phyloP scores from a whole-genome alignment of 768 basidiomycete genomes.

The Mycena sanguinolenta region DNA sequence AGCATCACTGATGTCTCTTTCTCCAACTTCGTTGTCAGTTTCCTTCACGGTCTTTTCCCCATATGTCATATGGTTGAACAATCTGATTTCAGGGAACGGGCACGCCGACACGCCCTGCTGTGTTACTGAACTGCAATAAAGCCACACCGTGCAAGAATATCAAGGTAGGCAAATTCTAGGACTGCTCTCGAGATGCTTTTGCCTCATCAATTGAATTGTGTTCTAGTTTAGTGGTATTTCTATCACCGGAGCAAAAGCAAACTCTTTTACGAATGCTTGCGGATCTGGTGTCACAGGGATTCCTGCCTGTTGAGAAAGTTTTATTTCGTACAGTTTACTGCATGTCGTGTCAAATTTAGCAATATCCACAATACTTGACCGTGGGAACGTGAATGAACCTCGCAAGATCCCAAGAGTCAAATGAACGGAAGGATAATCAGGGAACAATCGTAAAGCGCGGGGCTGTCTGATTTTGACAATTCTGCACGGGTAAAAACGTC shows the following conservation, averaged over 20 bases:
- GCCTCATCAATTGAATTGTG: background rate
- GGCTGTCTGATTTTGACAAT: too few relatives aligned
- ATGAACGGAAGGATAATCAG: too few relatives aligned
- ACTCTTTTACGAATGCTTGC: constrained; percentile 39
- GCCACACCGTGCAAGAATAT: constrained; percentile 39
- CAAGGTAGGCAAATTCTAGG: constrained; percentile 14
- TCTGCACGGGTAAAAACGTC: too few relatives aligned
- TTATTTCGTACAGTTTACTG: too few relatives aligned
- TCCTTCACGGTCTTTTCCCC: too few relatives aligned
- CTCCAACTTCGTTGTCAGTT: constrained; percentile 32
- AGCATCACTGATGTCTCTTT: constrained; percentile 34
- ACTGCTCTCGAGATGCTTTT: background rate
- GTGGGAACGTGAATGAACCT: too few relatives aligned
- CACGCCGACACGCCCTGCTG: constrained; percentile 39
- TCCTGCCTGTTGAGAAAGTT: constrained; percentile 24
- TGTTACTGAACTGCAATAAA: constrained; percentile 40
- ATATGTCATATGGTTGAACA: too few relatives aligned
- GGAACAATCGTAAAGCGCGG: too few relatives aligned
- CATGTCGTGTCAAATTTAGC: too few relatives aligned
- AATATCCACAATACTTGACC: too few relatives aligned
- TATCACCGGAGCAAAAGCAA: constrained; percentile 30
- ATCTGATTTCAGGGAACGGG: constrained; percentile 43
- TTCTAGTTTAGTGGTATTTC: constrained; percentile 31
- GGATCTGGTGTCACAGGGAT: constrained; percentile 36
- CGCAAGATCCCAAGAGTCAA: too few relatives aligned